phyloP scores from a whole-genome alignment of 139 green algal genomes.

The Micractinium sp. region DNA sequence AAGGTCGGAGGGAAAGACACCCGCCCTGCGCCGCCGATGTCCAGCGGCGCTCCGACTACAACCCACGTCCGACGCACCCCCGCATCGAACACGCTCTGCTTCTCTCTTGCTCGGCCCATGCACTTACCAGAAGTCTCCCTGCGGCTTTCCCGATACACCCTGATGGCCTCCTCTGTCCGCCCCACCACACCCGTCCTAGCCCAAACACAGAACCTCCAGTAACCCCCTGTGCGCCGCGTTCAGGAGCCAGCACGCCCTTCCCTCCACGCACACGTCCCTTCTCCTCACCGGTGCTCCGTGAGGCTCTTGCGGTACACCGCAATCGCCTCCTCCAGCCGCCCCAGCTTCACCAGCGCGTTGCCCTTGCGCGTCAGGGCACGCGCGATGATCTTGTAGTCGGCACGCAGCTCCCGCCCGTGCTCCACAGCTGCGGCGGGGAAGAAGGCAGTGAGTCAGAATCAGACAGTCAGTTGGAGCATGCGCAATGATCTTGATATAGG shows the following conservation, averaged over 20 bases:
- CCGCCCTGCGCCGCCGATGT: too few relatives aligned
- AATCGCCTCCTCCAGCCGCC: conserved; percentile 83
- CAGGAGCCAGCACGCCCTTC: too few relatives aligned
- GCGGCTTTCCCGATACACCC: too few relatives aligned
- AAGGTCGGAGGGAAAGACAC: too few relatives aligned
- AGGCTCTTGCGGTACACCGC: conserved; percentile 90
- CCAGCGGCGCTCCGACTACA: too few relatives aligned
- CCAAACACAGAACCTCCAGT: too few relatives aligned
- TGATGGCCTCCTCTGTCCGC: neutral
- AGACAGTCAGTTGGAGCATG: conserved; percentile 82
- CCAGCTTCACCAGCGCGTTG: conserved; percentile 87
- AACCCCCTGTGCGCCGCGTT: too few relatives aligned
- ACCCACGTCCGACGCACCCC: too few relatives aligned
- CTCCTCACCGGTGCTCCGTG: conserved; percentile 85
- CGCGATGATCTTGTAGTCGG: conserved; percentile 95
- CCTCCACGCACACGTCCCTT: neutral
- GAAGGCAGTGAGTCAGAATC: conserved; percentile 74
- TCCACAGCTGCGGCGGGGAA: conserved; percentile 67
- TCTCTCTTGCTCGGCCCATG: too few relatives aligned
- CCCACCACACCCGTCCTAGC: neutral
- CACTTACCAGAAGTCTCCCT: too few relatives aligned
- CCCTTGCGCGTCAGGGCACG: conserved; percentile 91
- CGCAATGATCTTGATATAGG: conserved; percentile 94
- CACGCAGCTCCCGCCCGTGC: conserved; percentile 78
- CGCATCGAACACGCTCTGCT: too few relatives aligned